phyloP scores from a whole-genome alignment of 345 rosid genomes.

The Eucalyptus decipiens region DNA sequence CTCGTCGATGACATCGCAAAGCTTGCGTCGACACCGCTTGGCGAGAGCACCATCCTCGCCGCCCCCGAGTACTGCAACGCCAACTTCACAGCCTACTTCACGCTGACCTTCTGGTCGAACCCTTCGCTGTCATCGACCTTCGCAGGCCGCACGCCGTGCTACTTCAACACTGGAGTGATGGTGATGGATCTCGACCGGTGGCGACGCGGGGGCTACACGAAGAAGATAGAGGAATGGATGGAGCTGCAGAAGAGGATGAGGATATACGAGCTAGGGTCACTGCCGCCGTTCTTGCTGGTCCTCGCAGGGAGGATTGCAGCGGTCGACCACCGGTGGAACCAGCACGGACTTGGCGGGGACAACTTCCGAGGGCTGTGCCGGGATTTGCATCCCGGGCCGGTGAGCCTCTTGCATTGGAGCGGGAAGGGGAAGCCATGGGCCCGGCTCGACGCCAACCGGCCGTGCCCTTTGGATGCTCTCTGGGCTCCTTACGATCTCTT shows the following conservation, averaged over 20 bases:
- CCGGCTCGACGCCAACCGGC: background rate
- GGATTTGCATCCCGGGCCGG: background rate
- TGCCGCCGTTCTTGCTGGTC: background rate
- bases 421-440: background rate
- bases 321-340: background rate
- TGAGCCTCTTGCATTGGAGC: background rate
- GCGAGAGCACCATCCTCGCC: conserved; percentile 38
- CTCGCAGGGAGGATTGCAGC: background rate
- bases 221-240: conserved; percentile 76
- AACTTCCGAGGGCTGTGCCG: background rate
- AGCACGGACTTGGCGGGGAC: background rate
- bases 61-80: conserved; percentile 97
- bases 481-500: background rate
- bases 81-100: conserved; percentile 77
- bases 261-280: background rate
- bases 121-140: conserved; percentile 57
- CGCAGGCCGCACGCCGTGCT: conserved; percentile 32
- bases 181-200: conserved; percentile 81
- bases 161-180: conserved; percentile 48
- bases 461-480: background rate
- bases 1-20: conserved; percentile 86
- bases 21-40: conserved; percentile 57
- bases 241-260: conserved; percentile 5
- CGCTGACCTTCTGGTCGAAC: conserved; percentile 8
- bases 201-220: background rate